Percentiles rank a stretch among this genome's conserved stretches.
Conservation (phyloP, 371 early-diverging fungal species). For the Entomophthora muscae region DNA sequence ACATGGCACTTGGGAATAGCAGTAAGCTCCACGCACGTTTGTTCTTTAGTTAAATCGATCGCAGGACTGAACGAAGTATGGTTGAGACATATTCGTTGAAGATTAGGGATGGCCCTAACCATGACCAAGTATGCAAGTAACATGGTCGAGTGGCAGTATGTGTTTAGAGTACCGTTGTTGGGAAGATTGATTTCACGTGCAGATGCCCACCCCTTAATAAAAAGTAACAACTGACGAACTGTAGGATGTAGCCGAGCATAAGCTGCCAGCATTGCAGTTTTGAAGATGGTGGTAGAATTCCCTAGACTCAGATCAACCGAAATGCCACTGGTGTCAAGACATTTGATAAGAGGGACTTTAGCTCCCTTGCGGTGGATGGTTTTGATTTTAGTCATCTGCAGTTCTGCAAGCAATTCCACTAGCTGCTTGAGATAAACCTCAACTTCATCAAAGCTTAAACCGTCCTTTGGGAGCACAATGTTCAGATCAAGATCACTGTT, state of each 20-base stretch:
- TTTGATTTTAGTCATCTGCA: neutral
- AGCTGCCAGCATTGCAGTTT: neutral
- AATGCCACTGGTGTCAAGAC: neutral
- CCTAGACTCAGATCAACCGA: neutral
- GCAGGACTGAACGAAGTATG: neutral
- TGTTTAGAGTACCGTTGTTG: constrained; percentile 1
- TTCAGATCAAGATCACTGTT: constrained; percentile 4
- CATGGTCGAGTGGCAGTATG: constrained; percentile 1
- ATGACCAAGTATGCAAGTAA: neutral
- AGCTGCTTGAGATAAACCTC: neutral
- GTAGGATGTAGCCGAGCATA: neutral
- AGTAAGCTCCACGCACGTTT: neutral
- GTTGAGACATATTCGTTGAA: neutral
- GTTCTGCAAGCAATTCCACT: neutral
- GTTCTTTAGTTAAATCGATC: no score
- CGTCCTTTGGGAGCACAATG: neutral
- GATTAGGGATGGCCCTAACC: neutral
- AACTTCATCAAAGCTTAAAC: neutral
- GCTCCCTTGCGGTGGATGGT: neutral
- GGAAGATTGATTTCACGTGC: neutral
- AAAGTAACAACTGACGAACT: neutral
- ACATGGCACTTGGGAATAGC: neutral
- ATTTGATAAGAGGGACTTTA: neutral
- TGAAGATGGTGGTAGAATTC: neutral
- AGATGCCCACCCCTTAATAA: neutral